Evolutionary conservation across 257 asterid genomes (phyloP), one percentile per base, ranked within the genome.

Genomic region (Fraxinus anomala): DNA sequence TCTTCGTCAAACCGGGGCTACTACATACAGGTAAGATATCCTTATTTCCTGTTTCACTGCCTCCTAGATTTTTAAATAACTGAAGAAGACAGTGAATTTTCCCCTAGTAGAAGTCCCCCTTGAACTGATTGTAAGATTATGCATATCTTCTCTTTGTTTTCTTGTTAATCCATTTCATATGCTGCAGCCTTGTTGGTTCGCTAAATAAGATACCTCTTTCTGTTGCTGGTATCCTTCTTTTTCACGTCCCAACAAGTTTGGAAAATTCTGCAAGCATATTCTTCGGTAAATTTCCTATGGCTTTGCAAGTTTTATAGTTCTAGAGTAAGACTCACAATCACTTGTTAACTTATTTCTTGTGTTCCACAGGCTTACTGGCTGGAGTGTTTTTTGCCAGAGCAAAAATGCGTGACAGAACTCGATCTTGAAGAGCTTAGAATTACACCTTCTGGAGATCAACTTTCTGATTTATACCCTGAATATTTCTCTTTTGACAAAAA

Each of bases 1-100:
- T 86, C 97, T 94, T 73, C 98, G 91, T 89, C 98, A 94, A 89
- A 94, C 98, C 1, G 91, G 97, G 73, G 97, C 97, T 75, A 94
- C 98, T 51, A 92, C 97, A 6, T 94, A 94, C 83, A 89, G 98
- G 98, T 94, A 39, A 67, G 36, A 17, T 68, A 70, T 73, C 63
- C 8, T 11, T 40, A 70, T 67, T 47, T 49, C 59, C 16, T 17
- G 75, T 63, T 73, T 80, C 59, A 61, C 40, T 17, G 39, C 31
- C 33, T 66, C 66, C 5, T 33, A 36, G 39, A 14, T 39, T 21
- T 21, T 40, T 40, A 39, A 12, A 7, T 13, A 12, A 16, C 56
- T 34, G 70, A 73, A 54, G 54, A 31, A 47, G 49, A 42, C 17
- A 51, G 61, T 51, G 23, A 51, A 51, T 14, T 17, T 21, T 51